Base-by-base conservation (phyloP, 2,329 filamentous ascomycete genomes). In the Calonectria pauciramosa region DNA sequence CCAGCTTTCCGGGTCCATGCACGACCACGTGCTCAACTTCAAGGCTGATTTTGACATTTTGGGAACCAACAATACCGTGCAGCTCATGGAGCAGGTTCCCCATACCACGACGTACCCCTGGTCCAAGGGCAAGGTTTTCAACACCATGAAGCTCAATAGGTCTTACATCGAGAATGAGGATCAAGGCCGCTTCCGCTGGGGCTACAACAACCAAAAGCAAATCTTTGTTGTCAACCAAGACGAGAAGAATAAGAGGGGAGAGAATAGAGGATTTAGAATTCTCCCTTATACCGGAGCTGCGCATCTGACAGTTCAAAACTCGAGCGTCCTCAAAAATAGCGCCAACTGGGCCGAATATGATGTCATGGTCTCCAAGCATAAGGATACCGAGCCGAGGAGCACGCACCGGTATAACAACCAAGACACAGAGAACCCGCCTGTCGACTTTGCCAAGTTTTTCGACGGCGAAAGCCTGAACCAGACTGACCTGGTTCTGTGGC, bases 381-480 rank as follows among this genome's bases (percentile, higher is more conserved):
- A 89, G 69, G 88, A 90, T 75, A 87, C 85, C 2, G 81, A 82
- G 69, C 71, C 80, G 20, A 64, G 72, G 23, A 68, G 74, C 79
- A n/a, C 75, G 4, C 86, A 89, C 77, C 85, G 85, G 14, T 79
- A 82, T 54, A 80, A 83, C 71, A 82, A 86, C 23, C 51, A 89
- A 88, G 77, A 83, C 80, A 68, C 83, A 23, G 82, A 84, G 5
- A 72, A 82, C 8, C 83, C 88, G 60, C 88, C 88, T 1, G 79
- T 87, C 82, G 85, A 89, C 75, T 90, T 90, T 78, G 77, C 78
- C 38, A 85, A 86, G 63, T 88, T 89, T 75, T 86, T 89, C 28
- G 80, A 87, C 66, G 82, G 81, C 49, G 86, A 88, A 73, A 80
- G 75, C 38, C 76, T 87, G 13, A 77, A 80, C 34, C 83, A 87